Evolutionary conservation across 2,329 filamentous ascomycete species (phyloP).

Genomic region (Hypocreales sp.): DNA sequence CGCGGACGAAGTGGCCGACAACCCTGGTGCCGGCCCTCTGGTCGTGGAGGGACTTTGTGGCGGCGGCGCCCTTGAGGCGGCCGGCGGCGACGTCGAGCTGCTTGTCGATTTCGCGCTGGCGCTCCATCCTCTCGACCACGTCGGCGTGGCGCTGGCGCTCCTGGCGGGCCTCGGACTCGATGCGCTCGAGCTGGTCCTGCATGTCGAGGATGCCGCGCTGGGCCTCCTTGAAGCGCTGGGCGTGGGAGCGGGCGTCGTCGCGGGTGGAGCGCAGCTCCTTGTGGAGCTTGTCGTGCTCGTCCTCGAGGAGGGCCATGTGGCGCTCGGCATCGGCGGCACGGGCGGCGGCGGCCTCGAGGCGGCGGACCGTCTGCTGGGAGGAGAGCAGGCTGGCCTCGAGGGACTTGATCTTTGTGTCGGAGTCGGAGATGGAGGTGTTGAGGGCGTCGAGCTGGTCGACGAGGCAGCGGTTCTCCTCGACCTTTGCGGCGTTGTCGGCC

Average conservation of each 20-base stretch:
- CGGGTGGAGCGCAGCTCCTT: slow-evolving; percentile 49
- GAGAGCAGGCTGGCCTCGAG: slow-evolving; percentile 64
- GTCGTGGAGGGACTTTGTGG: slow-evolving; percentile 46
- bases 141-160: slow-evolving; percentile 73
- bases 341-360: slow-evolving; percentile 56
- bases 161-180: slow-evolving; percentile 68
- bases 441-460: slow-evolving; percentile 73
- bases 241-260: slow-evolving; percentile 62
- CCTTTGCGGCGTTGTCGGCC: slow-evolving; percentile 57
- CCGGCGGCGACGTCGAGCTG: slow-evolving; percentile 69
- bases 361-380: slow-evolving; percentile 62
- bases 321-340: slow-evolving; percentile 67
- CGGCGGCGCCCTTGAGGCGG: slow-evolving; percentile 67
- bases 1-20: slow-evolving; percentile 91
- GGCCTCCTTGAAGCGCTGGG: slow-evolving; percentile 73
- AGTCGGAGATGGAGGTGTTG: slow-evolving; percentile 64
- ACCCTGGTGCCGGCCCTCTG: slow-evolving; percentile 49
- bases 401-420: slow-evolving; percentile 63
- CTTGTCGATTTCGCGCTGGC: slow-evolving; percentile 65
- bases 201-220: slow-evolving; percentile 65
- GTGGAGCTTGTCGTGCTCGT: slow-evolving; percentile 63
- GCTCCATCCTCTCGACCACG: slow-evolving; percentile 68
- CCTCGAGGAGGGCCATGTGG: slow-evolving; percentile 64
- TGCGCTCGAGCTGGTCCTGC: slow-evolving; percentile 75
- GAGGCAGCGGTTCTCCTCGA: slow-evolving; percentile 69